Conservation (phyloP, 2,329 filamentous ascomycete genomes). For the Acrodontium crateriforme region DNA sequence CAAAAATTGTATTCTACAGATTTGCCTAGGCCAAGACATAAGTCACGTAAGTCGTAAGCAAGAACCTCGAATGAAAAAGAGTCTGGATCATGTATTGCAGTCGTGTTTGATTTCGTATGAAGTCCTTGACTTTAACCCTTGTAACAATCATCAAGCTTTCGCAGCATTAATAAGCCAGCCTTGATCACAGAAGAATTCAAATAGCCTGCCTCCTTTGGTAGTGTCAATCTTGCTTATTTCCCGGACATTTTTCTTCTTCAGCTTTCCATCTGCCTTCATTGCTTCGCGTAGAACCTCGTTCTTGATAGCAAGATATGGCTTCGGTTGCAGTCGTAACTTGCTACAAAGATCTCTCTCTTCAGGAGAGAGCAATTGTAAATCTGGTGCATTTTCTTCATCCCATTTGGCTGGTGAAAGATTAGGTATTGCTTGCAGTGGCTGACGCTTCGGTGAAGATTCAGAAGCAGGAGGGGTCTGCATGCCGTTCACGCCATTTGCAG, state of each 20-base stretch:
- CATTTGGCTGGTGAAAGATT: constrained; percentile 53
- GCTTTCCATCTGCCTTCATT: constrained; percentile 67
- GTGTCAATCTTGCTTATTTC: constrained; percentile 74
- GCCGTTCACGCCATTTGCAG: constrained; percentile 22
- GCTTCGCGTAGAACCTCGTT: constrained; percentile 84
- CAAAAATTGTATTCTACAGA: too few relatives aligned
- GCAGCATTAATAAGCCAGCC: constrained; percentile 61
- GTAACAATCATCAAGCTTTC: constrained; percentile 57
- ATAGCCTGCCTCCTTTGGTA: constrained; percentile 72
- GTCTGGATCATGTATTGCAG: too few relatives aligned
- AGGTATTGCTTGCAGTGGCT: constrained; percentile 18
- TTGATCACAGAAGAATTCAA: constrained; percentile 86
- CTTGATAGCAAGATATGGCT: constrained; percentile 91
- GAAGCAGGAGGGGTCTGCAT: constrained; percentile 23
- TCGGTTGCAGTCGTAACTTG: constrained; percentile 71
- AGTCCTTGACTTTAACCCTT: too few relatives aligned
- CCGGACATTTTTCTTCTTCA: constrained; percentile 90
- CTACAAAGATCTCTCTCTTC: constrained; percentile 83
- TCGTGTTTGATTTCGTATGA: too few relatives aligned
- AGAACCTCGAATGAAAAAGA: too few relatives aligned
- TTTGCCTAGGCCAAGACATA: too few relatives aligned
- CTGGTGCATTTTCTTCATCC: constrained; percentile 61
- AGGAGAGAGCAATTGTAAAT: constrained; percentile 70
- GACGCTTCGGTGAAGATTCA: constrained; percentile 9
- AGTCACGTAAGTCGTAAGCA: too few relatives aligned